phyloP scores from a whole-genome alignment of 2,329 filamentous ascomycete genomes.

The Emergomyces orientalis region DNA sequence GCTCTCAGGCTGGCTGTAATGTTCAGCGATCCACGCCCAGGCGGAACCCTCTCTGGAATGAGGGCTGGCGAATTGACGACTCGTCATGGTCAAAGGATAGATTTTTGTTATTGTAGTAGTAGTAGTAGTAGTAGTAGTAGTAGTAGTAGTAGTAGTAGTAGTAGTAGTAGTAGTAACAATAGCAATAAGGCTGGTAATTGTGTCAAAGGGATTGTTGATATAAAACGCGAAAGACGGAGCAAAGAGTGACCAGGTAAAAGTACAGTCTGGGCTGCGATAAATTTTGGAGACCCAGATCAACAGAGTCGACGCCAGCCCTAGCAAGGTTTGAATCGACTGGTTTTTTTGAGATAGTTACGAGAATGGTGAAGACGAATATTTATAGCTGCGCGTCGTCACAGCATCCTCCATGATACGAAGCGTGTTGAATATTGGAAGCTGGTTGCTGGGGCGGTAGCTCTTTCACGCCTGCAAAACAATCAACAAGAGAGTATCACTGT shows the following conservation, averaged over 20 bases:
- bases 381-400: constrained; percentile 3
- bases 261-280: not conserved
- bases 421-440: not conserved
- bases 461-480: not conserved
- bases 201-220: not conserved
- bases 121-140: not conserved
- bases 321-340: not conserved
- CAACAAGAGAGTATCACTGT: constrained; percentile 3
- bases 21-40: constrained; percentile 48
- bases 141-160: not conserved
- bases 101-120: not conserved
- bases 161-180: not conserved
- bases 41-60: constrained; percentile 29
- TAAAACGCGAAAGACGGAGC: not conserved
- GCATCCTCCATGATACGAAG: constrained; percentile 2
- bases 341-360: not conserved
- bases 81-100: not conserved
- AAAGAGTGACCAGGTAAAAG: not conserved
- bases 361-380: not conserved
- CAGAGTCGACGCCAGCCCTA: not conserved
- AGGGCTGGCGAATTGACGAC: constrained; percentile 4
- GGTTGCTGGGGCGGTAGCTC: not conserved
- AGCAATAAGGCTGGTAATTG: constrained; percentile 1
- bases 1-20: constrained; percentile 51
- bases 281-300: not conserved